Percentiles rank a stretch among this genome's conserved stretches.
These are phyloP conservation scores for Geosmithia flava DNA, from an alignment of 2,329 filamentous ascomycete genomes.

Conservation along the genomic window DNA sequence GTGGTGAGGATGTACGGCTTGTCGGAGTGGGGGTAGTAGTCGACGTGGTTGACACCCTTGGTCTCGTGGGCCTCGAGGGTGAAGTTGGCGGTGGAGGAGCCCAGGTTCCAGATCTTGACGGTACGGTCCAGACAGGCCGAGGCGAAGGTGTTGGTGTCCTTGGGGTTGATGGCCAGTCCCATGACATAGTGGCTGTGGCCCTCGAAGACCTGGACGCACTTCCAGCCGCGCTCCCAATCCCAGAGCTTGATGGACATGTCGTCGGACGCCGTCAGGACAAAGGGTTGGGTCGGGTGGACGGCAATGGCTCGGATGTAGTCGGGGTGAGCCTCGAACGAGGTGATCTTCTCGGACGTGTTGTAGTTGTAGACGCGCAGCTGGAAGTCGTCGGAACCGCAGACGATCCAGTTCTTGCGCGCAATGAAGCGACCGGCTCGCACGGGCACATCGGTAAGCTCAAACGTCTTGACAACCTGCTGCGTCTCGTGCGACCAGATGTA, in stretches of 20 bases:
- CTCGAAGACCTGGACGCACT: slow-evolving; percentile 93
- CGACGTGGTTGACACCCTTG: slow-evolving; percentile 96
- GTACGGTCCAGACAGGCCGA: slow-evolving; percentile 93
- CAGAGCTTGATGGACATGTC: slow-evolving; percentile 98
- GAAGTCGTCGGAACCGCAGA: slow-evolving; percentile 92
- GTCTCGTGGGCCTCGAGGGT: slow-evolving; percentile 94
- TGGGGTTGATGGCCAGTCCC: slow-evolving; percentile 93
- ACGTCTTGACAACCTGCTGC: slow-evolving; percentile 94
- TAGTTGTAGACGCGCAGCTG: slow-evolving; percentile 89
- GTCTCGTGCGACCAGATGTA: slow-evolving; percentile 99
- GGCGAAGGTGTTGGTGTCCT: slow-evolving; percentile 85
- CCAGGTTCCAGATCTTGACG: slow-evolving; percentile 96
- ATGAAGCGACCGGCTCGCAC: slow-evolving; percentile 95
- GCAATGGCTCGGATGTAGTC: slow-evolving; percentile 97
- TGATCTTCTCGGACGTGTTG: slow-evolving; percentile 98
- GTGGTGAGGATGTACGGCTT: slow-evolving; percentile 88
- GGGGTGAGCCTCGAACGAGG: slow-evolving; percentile 91
- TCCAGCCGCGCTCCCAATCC: slow-evolving; percentile 99
- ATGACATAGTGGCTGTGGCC: slow-evolving; percentile 95
- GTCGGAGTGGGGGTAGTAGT: slow-evolving; percentile 68
- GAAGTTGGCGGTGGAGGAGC: slow-evolving; percentile 88
- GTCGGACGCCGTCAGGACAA: slow-evolving; percentile 91
- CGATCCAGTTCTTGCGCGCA: slow-evolving; percentile 97
- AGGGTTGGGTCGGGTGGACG: slow-evolving; percentile 90
- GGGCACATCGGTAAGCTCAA: slow-evolving; percentile 96